Base-by-base conservation (phyloP, 116 monocot genomes). In the Posidonia oceanica region DNA sequence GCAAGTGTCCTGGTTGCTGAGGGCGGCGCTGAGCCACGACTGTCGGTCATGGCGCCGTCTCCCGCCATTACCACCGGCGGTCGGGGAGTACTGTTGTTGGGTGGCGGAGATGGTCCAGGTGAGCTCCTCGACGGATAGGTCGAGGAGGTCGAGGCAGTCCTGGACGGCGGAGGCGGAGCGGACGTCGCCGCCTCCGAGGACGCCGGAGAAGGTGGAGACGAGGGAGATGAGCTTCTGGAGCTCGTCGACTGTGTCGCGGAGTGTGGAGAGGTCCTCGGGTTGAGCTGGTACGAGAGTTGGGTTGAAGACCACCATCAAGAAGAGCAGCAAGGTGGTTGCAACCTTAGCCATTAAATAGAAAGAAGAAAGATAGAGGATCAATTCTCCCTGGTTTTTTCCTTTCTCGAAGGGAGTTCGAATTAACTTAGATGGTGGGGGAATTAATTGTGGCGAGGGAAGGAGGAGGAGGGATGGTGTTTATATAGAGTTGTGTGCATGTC, bases 1-100 rank as follows among this genome's bases (percentile, higher is more conserved):
- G 78, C 96, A 96, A 5, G 96, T 91, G 79, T 88, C 91, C 77
- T 91, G 96, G 78, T 96, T 96, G 39, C 88, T 78, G 52, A 91
- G 78, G 4, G 91, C 91, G 40, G 87, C 91, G 73, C 85, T 80
- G 41, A 96, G 91, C 89, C 89, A 96, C 3, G 96, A 74, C 22
- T 40, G 76, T 64, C 88, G 60, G 72, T 95, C 88, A 57, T 76
- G 78, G 20, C 15, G 42, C 39, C 5, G 75, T 69, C 81, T 75
- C 44, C 77, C 74, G 13, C n/a, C 44, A 18, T 14, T 11, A 5
- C 6, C 10, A 39, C 22, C 39, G 36, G 68, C 8, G 61, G 54
- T 11, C 5, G 41, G 0, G 58, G 73, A 29, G 36, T 18, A 14
- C 20, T 59, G 3, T 20, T 44, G 2, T 14, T 59, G 11, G 54